phyloP scores from a whole-genome alignment of 2,329 filamentous ascomycete genomes.

The Fusarium sp. region DNA sequence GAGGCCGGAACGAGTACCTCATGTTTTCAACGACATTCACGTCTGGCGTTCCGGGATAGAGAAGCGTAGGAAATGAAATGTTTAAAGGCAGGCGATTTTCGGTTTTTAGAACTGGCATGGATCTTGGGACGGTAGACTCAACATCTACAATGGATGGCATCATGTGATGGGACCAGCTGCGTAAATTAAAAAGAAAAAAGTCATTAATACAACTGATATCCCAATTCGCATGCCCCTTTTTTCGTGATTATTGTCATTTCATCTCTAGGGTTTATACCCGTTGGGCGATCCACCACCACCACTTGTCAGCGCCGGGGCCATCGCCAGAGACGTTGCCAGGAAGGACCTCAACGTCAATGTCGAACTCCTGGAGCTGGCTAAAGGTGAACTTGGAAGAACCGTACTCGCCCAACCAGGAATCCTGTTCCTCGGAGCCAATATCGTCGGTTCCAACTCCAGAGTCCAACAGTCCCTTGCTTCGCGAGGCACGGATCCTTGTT shows the following conservation, averaged over 20 bases:
- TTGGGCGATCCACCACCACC: slow-evolving; percentile 90
- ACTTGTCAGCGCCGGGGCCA: slow-evolving; percentile 76
- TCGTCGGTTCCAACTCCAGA: slow-evolving; percentile 75
- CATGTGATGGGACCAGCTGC: slow-evolving; percentile 27
- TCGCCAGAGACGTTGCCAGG: slow-evolving; percentile 75
- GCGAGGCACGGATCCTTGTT: slow-evolving; percentile 75
- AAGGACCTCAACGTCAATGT: slow-evolving; percentile 76
- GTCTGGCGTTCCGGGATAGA: slow-evolving; percentile 45
- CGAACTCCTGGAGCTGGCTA: slow-evolving; percentile 80
- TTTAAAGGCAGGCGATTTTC: slow-evolving; percentile 21
- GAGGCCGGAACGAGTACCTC: slow-evolving; percentile 45
- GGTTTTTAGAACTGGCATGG: slow-evolving; percentile 32
- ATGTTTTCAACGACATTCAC: slow-evolving; percentile 46
- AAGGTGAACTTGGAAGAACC: slow-evolving; percentile 82
- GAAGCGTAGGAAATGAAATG: slow-evolving; percentile 27
- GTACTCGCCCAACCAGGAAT: slow-evolving; percentile 84
- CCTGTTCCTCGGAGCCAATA: slow-evolving; percentile 71
- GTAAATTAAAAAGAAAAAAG: slow-evolving; percentile 34
- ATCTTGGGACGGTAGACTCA: slow-evolving; percentile 50
- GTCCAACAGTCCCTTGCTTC: slow-evolving; percentile 81
- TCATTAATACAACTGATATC: slow-evolving; percentile 41
- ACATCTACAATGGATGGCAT: slow-evolving; percentile 49
- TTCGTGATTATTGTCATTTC: background rate
- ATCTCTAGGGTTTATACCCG: slow-evolving; percentile 48
- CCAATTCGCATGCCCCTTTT: background rate